phyloP scores from a whole-genome alignment of 2,329 filamentous ascomycete species.

The Ceratocystis cacaofunesta region DNA sequence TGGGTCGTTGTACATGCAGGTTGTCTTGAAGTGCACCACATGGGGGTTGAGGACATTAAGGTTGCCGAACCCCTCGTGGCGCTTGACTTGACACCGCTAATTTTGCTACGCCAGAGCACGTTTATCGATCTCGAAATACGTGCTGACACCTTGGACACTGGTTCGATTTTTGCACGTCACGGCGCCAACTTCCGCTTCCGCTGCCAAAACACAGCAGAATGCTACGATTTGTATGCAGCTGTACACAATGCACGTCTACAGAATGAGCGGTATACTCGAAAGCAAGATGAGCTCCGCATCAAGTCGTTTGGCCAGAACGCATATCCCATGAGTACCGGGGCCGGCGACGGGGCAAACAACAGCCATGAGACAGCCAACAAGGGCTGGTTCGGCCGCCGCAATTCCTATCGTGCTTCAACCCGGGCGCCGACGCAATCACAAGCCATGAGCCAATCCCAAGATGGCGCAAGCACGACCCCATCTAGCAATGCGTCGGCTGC shows the following conservation, averaged over 20 bases:
- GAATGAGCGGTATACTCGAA: constrained; percentile 70
- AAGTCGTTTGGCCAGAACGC: constrained; percentile 49
- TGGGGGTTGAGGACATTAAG: constrained; percentile 26
- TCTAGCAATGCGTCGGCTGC: constrained; percentile 51
- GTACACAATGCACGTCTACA: constrained; percentile 84
- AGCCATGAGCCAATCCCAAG: constrained; percentile 41
- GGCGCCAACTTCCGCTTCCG: constrained; percentile 78
- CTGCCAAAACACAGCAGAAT: constrained; percentile 60
- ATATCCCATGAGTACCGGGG: neutral
- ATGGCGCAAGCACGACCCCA: constrained; percentile 53
- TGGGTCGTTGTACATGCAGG: constrained; percentile 43
- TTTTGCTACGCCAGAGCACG: constrained; percentile 79
- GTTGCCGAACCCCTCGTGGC: constrained; percentile 40
- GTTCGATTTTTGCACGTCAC: constrained; percentile 49
- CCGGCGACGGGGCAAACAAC: constrained; percentile 26
- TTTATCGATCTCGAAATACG: constrained; percentile 88
- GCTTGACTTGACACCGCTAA: constrained; percentile 78
- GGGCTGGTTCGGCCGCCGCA: constrained; percentile 48
- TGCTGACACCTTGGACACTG: constrained; percentile 62
- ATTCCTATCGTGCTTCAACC: constrained; percentile 48
- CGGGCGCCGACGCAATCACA: constrained; percentile 36
- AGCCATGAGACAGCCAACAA: constrained; percentile 19
- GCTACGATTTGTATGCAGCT: constrained; percentile 65
- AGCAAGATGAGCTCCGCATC: constrained; percentile 52
- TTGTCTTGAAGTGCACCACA: constrained; percentile 40